Evolutionary conservation across 1,139 yeast species (phyloP).

Genomic region (Lodderomyces metapsilosis): DNA sequence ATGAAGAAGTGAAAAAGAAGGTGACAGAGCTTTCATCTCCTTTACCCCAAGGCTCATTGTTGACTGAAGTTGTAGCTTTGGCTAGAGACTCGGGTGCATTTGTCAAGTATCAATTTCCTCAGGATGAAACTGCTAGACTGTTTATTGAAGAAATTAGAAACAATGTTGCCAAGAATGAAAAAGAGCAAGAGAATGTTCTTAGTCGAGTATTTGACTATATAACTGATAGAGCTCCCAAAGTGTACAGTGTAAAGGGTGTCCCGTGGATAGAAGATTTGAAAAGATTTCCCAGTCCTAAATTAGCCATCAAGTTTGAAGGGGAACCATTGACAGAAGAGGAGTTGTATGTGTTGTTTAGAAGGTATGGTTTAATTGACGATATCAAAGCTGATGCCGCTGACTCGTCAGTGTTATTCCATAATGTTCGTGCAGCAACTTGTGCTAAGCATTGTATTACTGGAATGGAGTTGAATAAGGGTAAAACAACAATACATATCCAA

Average conservation of each 20-base stretch:
- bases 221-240: conserved; percentile 37
- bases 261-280: conserved; percentile 97
- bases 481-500: conserved; percentile 68
- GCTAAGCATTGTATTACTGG: conserved; percentile 95
- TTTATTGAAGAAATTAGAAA: conserved; percentile 49
- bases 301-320: conserved; percentile 75
- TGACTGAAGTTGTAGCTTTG: conserved; percentile 58
- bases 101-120: conserved; percentile 69
- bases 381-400: conserved; percentile 35
- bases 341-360: conserved; percentile 73
- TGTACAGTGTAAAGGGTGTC: conserved; percentile 76
- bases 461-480: conserved; percentile 47
- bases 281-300: conserved; percentile 62
- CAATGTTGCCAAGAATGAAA: conserved; percentile 40
- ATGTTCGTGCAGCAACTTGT: conserved; percentile 68
- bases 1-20: conserved; percentile 20
- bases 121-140: conserved; percentile 44
- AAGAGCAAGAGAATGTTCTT: conserved; percentile 22
- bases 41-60: conserved; percentile 28
- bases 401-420: conserved; percentile 53
- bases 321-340: conserved; percentile 76
- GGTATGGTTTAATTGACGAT: conserved; percentile 83
- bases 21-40: conserved; percentile 29
- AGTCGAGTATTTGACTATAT: conserved; percentile 17
- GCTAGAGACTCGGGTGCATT: conserved; percentile 91